phyloP scores from a whole-genome alignment of 225 moss, liverwort and hornwort species.

The Asterella californica region DNA sequence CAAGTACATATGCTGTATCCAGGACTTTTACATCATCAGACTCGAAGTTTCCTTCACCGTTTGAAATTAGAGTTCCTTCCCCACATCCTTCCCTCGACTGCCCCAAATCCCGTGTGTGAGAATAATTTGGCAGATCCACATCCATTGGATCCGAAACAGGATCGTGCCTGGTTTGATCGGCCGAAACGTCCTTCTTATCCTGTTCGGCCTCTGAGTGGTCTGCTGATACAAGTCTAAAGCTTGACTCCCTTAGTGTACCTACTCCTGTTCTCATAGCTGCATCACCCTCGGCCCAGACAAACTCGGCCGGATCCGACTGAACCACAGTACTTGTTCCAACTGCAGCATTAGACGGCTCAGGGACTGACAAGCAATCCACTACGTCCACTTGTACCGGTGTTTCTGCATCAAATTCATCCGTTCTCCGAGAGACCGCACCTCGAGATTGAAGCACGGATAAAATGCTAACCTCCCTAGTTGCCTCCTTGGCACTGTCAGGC shows the following conservation, averaged over 20 bases:
- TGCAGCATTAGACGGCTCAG: neutral
- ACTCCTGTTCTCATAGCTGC: neutral
- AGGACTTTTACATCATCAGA: neutral
- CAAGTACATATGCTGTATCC: neutral
- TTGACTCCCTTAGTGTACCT: neutral
- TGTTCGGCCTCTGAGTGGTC: neutral
- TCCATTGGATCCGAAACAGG: conserved; percentile 7
- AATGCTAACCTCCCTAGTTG: conserved; percentile 32
- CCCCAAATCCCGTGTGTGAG: neutral
- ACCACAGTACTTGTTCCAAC: conserved; percentile 12
- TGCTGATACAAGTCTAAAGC: neutral
- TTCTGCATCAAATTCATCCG: conserved; percentile 5
- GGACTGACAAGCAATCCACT: neutral
- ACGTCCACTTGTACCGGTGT: neutral
- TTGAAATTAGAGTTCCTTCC: neutral
- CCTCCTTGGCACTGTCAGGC: conserved; percentile 24
- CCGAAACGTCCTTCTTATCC: conserved; percentile 5
- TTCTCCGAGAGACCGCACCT: conserved; percentile 29
- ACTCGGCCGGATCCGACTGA: conserved; percentile 14
- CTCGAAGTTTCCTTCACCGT: neutral
- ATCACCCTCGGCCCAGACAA: neutral
- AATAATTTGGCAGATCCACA: conserved; percentile 6
- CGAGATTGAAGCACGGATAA: conserved; percentile 28
- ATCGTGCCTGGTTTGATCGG: neutral
- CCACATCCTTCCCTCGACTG: conserved; percentile 12